Percentiles rank a stretch among this genome's conserved stretches.
Conservation (phyloP, 2,329 filamentous ascomycete genomes). For the Fusarium ambrosium region DNA sequence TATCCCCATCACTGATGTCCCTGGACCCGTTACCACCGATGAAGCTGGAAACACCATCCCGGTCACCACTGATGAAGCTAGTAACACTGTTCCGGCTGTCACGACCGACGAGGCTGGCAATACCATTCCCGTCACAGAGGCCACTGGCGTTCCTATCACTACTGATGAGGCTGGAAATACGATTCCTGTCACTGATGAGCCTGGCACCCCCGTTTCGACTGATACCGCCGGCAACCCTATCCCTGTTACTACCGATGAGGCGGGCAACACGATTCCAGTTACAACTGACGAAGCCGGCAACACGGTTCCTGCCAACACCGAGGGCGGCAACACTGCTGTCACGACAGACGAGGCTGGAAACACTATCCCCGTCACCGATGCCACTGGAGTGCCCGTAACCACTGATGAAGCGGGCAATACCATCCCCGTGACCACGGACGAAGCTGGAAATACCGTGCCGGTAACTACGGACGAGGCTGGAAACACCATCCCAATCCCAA, state of each 20-base stretch:
- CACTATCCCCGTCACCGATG: neutral
- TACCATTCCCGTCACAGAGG: neutral
- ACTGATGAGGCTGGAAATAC: neutral
- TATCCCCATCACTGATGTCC: neutral
- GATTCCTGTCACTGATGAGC: neutral
- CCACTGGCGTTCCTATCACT: neutral
- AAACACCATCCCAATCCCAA: neutral
- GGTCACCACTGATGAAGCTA: neutral
- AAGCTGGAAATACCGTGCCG: neutral
- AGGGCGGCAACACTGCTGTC: neutral
- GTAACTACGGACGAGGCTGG: neutral
- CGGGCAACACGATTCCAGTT: neutral
- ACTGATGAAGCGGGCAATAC: neutral
- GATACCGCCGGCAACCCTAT: neutral
- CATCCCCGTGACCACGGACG: neutral
- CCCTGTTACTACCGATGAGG: neutral
- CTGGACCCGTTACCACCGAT: neutral
- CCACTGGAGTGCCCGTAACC: neutral
- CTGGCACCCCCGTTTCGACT: neutral
- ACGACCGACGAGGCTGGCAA: neutral
- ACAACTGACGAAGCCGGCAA: neutral
- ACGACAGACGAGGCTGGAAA: neutral
- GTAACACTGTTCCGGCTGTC: neutral
- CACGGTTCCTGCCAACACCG: neutral
- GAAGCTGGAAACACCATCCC: neutral